phyloP scores from a whole-genome alignment of 2,329 filamentous ascomycete genomes.

The Verticillium isaacii region DNA sequence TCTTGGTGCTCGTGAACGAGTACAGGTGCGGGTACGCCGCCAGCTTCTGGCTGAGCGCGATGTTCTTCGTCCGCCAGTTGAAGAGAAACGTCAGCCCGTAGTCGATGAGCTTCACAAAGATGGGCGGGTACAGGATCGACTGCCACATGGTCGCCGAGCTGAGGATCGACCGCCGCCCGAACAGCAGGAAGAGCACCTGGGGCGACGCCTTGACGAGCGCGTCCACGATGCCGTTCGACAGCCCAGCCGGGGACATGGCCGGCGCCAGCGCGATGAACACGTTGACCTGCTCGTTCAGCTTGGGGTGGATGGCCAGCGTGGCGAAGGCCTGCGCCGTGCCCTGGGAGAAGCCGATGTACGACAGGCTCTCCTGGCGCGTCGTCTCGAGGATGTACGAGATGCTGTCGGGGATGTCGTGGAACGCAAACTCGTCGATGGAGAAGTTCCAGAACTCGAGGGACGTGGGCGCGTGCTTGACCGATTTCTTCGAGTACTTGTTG shows the following conservation, averaged over 20 bases:
- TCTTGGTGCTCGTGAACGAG: slow-evolving; percentile 95
- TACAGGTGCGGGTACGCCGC: slow-evolving; percentile 95
- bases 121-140: slow-evolving; percentile 86
- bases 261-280: slow-evolving; percentile 95
- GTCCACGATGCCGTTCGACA: slow-evolving; percentile 87
- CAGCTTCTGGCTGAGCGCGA: slow-evolving; percentile 80
- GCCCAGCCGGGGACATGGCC: slow-evolving; percentile 90
- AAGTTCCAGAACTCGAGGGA: slow-evolving; percentile 90
- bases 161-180: slow-evolving; percentile 85
- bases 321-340: slow-evolving; percentile 97
- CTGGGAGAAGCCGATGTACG: slow-evolving; percentile 96
- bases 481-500: slow-evolving; percentile 99
- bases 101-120: slow-evolving; percentile 87
- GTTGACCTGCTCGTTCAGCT: slow-evolving; percentile 87
- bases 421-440: slow-evolving; percentile 96
- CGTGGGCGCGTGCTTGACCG: slow-evolving; percentile 67
- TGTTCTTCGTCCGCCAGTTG: slow-evolving; percentile 83
- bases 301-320: slow-evolving; percentile 84
- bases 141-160: slow-evolving; percentile 97
- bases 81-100: slow-evolving; percentile 78
- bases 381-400: slow-evolving; percentile 87
- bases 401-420: slow-evolving; percentile 93
- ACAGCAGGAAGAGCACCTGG: slow-evolving; percentile 85
- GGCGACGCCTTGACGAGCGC: slow-evolving; percentile 91
- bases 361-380: slow-evolving; percentile 77